Percentiles rank a stretch among this genome's conserved stretches.
phyloP scores from a whole-genome alignment of 345 rosid species.

The Toxicodendron radicans region DNA sequence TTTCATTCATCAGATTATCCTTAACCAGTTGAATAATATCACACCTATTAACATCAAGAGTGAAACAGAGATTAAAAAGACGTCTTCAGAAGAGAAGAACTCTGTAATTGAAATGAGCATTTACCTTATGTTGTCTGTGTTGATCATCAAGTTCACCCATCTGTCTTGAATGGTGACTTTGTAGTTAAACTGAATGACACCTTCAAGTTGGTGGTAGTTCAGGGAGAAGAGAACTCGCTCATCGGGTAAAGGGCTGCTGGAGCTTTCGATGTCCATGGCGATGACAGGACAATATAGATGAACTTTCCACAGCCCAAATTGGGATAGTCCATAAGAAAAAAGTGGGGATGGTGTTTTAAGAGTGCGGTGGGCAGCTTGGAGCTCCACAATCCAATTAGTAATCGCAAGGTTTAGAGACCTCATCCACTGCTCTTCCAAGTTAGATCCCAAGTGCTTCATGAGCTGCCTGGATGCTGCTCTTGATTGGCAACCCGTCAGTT shows the following conservation, averaged over 20 bases:
- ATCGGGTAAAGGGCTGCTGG: constrained; percentile 45
- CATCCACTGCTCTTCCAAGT: constrained; percentile 90
- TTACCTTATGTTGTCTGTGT: constrained; percentile 82
- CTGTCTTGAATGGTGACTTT: constrained; percentile 50
- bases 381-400: constrained; percentile 75
- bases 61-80: too few relatives aligned
- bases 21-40: constrained; percentile 56
- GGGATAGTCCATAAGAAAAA: constrained; percentile 68
- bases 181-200: constrained; percentile 77
- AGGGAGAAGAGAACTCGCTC: constrained; percentile 75
- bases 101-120: not conserved
- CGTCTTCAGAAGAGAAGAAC: not conserved
- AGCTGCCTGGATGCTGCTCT: constrained; percentile 62
- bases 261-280: constrained; percentile 66
- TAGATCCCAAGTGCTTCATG: constrained; percentile 67
- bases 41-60: constrained; percentile 40
- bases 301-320: constrained; percentile 79
- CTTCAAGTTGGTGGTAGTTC: constrained; percentile 83
- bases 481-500: constrained; percentile 37
- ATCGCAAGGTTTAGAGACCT: constrained; percentile 77
- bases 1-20: constrained; percentile 55
- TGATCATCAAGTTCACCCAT: constrained; percentile 59
- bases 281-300: constrained; percentile 78
- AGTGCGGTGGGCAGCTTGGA: constrained; percentile 27
- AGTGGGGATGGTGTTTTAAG: constrained; percentile 67